Conservation (phyloP, 192 early-diverging fungal genomes). For the Allomyces javanicus region DNA sequence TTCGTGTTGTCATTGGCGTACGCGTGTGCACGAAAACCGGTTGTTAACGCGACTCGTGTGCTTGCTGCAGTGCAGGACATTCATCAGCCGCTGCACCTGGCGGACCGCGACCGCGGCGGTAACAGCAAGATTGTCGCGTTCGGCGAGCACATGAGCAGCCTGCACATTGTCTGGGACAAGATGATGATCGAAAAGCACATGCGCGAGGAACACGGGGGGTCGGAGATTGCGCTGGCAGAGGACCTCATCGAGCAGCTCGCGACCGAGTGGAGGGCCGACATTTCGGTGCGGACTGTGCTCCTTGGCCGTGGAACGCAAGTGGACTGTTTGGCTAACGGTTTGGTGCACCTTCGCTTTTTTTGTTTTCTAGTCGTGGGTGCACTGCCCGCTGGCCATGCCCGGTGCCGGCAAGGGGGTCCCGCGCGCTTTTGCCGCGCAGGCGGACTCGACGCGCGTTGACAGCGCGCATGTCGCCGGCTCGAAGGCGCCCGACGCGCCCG, state of each 20-base stretch:
- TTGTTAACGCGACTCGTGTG: too few relatives aligned
- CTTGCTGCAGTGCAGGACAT: neutral
- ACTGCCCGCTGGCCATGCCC: neutral
- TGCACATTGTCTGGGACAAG: neutral
- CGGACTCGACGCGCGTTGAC: neutral
- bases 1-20: too few relatives aligned
- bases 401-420: neutral
- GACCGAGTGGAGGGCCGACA: neutral
- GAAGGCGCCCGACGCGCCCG: neutral
- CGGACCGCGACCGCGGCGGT: neutral
- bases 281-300: too few relatives aligned
- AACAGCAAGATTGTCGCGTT: neutral
- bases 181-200: neutral
- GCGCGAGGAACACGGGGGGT: neutral
- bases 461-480: neutral
- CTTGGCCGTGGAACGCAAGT: neutral
- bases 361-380: neutral
- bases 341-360: neutral
- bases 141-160: neutral
- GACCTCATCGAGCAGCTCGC: neutral
- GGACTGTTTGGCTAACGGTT: neutral
- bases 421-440: neutral
- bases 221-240: neutral
- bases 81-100: neutral
- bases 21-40: too few relatives aligned